Base-by-base conservation (phyloP, 2,329 filamentous ascomycete genomes). In the Calonectria leucothoes region DNA sequence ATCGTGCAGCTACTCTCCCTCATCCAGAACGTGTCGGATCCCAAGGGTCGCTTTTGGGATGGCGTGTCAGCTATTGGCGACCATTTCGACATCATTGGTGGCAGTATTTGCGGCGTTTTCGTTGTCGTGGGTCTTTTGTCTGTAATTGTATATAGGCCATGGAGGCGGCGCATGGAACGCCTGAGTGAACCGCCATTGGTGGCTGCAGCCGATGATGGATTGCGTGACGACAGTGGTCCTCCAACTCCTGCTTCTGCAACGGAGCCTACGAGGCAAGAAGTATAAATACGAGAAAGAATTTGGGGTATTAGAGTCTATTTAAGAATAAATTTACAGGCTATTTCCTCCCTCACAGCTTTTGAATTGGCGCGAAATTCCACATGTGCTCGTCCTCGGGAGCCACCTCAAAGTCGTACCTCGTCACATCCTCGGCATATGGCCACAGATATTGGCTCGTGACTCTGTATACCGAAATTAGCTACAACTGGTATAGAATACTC, bases 71-170 rank as follows among this genome's bases (percentile, higher is more conserved):
- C 88, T 0, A 92, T 94, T 1, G 92, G 94, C 0, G 94, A 98
- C 75, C 89, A 95, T 82, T 98, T 95, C 78, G 95, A 98, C 83
- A 90, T 96, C 73, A 93, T 98, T 57, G 95, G 96, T 12, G 97
- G 94, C 1, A 90, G 90, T 20, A 98, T 99, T 39, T 98, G 96
- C 76, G 95, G 93, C 0, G 88, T 94, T 0, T 98, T 98, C 78
- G 85, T 98, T 0, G 83, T 98, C 0, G 93, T 95, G 59, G 96
- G 95, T 0, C 83, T 91, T 2, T 87, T 94, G 0, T 95, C 94
- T 10, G 90, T 98, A 0, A 17, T 96, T 0, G 82, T 94, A 0
- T 98, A 98, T 82, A 90, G 89, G 76, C 94, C 94, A 0, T 98
- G 96, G 96, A 89, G 95, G 33, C 82, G 85, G 52, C 83, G 86